phyloP scores from a whole-genome alignment of 805 yeast genomes.

The Ogataea paraovalis region DNA sequence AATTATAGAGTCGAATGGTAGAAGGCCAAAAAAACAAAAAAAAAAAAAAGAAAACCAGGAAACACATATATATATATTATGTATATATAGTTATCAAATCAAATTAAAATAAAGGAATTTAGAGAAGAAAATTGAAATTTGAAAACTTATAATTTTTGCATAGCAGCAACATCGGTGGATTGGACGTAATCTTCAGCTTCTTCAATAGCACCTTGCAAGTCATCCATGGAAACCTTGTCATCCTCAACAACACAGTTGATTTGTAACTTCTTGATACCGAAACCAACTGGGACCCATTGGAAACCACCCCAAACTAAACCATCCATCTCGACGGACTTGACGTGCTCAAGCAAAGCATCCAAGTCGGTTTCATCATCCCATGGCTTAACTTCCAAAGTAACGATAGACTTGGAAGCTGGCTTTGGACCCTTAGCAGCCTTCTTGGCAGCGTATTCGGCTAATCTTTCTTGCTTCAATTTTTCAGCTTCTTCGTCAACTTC shows the following conservation, averaged over 20 bases:
- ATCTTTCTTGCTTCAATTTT: constrained; percentile 94
- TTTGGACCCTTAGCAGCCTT: constrained; percentile 96
- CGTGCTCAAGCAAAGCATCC: constrained; percentile 81
- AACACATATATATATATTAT: too few relatives aligned
- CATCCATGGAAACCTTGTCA: constrained; percentile 90
- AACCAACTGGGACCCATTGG: constrained; percentile 96
- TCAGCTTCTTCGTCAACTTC: constrained; percentile 97
- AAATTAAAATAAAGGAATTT: too few relatives aligned
- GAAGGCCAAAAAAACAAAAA: too few relatives aligned
- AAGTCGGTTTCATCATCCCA: constrained; percentile 99
- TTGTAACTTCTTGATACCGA: constrained; percentile 99
- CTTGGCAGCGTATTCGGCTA: constrained; percentile 96
- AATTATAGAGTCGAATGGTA: too few relatives aligned
- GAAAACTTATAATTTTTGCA: constrained; percentile 92
- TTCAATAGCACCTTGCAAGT: constrained; percentile 69
- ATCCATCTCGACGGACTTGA: constrained; percentile 79
- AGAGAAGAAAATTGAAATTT: too few relatives aligned
- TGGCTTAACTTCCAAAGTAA: constrained; percentile 97
- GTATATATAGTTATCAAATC: too few relatives aligned
- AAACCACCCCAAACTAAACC: constrained; percentile 99
- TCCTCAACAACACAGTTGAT: constrained; percentile 98
- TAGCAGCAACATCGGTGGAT: constrained; percentile 98
- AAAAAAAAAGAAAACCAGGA: neutral
- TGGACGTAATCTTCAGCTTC: constrained; percentile 99
- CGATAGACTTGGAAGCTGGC: constrained; percentile 97